A percentile compares a stretch with the other conserved stretches of the same genome.
Conservation (phyloP, 352 stramenopile species). For the Nothophytophthora sp. region DNA sequence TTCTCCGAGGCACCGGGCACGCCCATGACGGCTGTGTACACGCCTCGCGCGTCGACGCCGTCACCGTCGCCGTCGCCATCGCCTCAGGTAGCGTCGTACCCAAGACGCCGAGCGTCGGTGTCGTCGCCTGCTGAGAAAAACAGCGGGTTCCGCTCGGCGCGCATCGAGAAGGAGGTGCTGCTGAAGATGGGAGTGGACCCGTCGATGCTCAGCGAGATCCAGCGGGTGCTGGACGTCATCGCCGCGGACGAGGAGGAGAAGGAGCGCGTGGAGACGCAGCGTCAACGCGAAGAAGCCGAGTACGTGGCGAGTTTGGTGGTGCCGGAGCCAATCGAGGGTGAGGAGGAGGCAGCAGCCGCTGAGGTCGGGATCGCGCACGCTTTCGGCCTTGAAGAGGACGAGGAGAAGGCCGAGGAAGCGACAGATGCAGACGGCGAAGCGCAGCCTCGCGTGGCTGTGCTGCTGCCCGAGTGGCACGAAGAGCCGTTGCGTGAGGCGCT, state of each 20-base stretch:
- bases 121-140: constrained; percentile 27
- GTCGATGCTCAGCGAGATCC: constrained; percentile 73
- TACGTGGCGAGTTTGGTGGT: constrained; percentile 39
- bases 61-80: constrained; percentile 9
- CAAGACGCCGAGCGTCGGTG: constrained; percentile 10
- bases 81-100: neutral
- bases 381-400: constrained; percentile 39
- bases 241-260: constrained; percentile 54
- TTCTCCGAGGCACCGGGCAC: constrained; percentile 36
- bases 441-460: constrained; percentile 16
- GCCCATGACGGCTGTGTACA: constrained; percentile 23
- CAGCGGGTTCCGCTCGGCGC: constrained; percentile 48
- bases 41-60: constrained; percentile 8
- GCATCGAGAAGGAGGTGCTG: constrained; percentile 77
- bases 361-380: constrained; percentile 42
- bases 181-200: constrained; percentile 71
- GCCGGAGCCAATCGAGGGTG: constrained; percentile 16
- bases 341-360: constrained; percentile 5
- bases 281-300: constrained; percentile 31
- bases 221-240: constrained; percentile 60
- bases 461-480: constrained; percentile 68
- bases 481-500: constrained; percentile 48
- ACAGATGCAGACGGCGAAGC: constrained; percentile 9
- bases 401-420: constrained; percentile 31
- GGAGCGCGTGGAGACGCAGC: constrained; percentile 26